phyloP scores from a whole-genome alignment of 106 monocot genomes.

The Chionographis japonica region DNA sequence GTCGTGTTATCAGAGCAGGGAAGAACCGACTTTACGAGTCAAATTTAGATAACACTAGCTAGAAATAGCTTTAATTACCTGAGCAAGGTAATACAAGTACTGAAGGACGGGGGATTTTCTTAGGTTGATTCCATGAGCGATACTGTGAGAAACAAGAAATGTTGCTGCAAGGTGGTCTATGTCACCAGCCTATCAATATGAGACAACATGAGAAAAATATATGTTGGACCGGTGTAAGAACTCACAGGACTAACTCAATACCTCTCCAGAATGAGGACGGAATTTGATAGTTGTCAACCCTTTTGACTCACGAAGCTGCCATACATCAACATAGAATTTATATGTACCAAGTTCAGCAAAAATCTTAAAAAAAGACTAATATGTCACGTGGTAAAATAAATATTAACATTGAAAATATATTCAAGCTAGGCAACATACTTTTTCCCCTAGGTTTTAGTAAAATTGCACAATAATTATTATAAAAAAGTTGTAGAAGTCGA shows the following conservation, averaged over 20 bases:
- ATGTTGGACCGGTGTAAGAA: background rate
- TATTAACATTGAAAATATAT: no score
- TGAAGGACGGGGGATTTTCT: constrained; percentile 97
- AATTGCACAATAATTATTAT: background rate
- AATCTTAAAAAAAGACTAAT: background rate
- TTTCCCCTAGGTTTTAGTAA: background rate
- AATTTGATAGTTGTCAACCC: constrained; percentile 99
- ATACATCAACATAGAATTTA: constrained; percentile 4
- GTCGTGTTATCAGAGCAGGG: no score
- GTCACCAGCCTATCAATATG: constrained; percentile 71
- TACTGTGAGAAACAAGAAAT: constrained; percentile 78
- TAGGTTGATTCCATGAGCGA: constrained; percentile 92
- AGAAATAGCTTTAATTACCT: constrained; percentile 33
- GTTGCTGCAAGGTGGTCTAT: constrained; percentile 97
- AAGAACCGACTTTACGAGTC: background rate
- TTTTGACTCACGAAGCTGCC: constrained; percentile 91
- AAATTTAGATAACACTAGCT: background rate
- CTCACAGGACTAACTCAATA: constrained; percentile 8
- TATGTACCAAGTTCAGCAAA: background rate
- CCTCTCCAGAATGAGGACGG: constrained; percentile 98
- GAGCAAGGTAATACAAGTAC: constrained; percentile 95
- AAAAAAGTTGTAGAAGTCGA: background rate
- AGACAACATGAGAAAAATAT: constrained; percentile 2
- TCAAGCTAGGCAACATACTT: no score
- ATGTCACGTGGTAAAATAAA: background rate